These are phyloP conservation scores for Waltergamsia citrina DNA, from an alignment of 2,329 filamentous ascomycete genomes.

Conservation along the genomic window DNA sequence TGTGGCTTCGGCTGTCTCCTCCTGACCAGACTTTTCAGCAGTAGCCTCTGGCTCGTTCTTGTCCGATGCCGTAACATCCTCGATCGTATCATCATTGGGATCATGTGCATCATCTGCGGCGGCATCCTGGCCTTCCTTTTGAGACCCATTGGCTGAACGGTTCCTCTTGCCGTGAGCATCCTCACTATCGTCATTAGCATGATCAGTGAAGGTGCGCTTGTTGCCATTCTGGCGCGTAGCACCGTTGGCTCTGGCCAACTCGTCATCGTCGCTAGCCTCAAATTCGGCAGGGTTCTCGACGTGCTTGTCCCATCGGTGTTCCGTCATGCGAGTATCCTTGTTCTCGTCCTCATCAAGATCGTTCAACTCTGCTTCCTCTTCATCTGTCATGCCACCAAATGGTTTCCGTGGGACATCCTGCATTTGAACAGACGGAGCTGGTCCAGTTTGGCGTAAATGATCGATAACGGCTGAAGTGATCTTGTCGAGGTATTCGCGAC, in stretches of 20 bases:
- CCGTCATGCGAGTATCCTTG: slow-evolving; percentile 72
- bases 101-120: slow-evolving; percentile 22
- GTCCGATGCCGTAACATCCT: slow-evolving; percentile 26
- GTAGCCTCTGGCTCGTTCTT: slow-evolving; percentile 11
- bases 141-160: slow-evolving; percentile 17
- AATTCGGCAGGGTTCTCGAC: slow-evolving; percentile 71
- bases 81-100: slow-evolving; percentile 30
- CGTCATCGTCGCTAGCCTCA: slow-evolving; percentile 84
- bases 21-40: slow-evolving; percentile 6
- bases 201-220: slow-evolving; percentile 43
- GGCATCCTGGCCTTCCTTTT: slow-evolving; percentile 12
- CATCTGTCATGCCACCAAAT: slow-evolving; percentile 53
- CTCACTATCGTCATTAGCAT: slow-evolving; percentile 29
- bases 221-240: slow-evolving; percentile 43
- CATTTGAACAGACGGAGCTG: slow-evolving; percentile 86
- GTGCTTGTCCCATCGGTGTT: slow-evolving; percentile 73
- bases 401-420: slow-evolving; percentile 61
- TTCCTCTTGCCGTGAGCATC: slow-evolving; percentile 4
- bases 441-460: slow-evolving; percentile 77
- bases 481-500: slow-evolving; percentile 69
- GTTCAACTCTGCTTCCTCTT: slow-evolving; percentile 56
- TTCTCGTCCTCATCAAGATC: slow-evolving; percentile 78
- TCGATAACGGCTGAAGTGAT: slow-evolving; percentile 76
- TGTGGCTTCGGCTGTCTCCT: slow-evolving; percentile 9
- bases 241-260: slow-evolving; percentile 64